Evolutionary conservation across 225 moss, liverwort and hornwort genomes (phyloP), one percentile per base, ranked within the genome.

Genomic region (Marchantia polymorpha): DNA sequence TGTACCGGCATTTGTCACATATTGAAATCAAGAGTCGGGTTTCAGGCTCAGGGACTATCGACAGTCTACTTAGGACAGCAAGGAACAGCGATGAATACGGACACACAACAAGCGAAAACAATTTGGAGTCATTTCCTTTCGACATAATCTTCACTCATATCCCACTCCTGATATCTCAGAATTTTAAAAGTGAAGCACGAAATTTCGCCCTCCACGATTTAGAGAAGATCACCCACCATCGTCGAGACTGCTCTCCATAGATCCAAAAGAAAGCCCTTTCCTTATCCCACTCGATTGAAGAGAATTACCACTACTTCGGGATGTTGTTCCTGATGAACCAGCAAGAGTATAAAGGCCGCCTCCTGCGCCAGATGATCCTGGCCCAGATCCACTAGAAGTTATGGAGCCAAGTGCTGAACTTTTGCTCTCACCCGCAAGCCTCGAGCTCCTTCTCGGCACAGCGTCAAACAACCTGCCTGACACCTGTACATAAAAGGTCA

Each of bases 401-500:
- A 85, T 53, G 7, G 90, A 82, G 59, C 88, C 81, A 60, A 85
- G 68, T 80, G 78, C 78, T 15, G 89, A 82, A 80, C 81, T 79
- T 56, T 80, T 92, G 58, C 82, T 79, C 55, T 94, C 94, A 51
- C 86, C 90, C 26, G 91, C 83, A 72, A 99, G 81, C 69, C 95
- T 85, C 55, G 99, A 92, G 86, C 99, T 99, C 73, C 99, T 86
- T 74, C 99, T 85, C 22, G 95, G 95, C 56, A 92, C 86, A 17
- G 86, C 93, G 79, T 99, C 99, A 52, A 99, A 99, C 25, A 99
- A 90, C 75, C 99, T 90, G 29, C 99, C 99, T 61, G 99, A 93
- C 12, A 99, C 93, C 90, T 99, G 91, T 73, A 60, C 51, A 82
- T 46, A 9, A 27, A 22, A 52, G 39, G 47, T 79, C 59, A 54